A percentile compares a stretch with the other conserved stretches of the same genome.
These are phyloP conservation scores for Coniochaeta hoffmannii DNA, from an alignment of 2,329 filamentous ascomycete genomes.

Conservation along the genomic window DNA sequence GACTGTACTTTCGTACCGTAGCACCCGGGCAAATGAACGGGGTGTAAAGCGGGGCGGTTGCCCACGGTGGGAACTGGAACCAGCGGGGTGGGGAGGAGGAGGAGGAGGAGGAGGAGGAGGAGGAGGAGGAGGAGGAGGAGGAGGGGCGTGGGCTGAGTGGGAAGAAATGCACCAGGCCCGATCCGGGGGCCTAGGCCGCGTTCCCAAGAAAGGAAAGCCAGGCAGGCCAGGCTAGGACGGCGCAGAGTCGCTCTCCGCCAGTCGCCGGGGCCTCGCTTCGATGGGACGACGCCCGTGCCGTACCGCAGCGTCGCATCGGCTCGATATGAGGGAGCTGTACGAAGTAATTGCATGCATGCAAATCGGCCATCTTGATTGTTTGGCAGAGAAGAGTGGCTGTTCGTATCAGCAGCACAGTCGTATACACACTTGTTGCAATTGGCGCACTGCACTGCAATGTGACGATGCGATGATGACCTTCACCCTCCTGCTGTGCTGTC, in stretches of 20 bases:
- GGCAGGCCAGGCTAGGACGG: not conserved
- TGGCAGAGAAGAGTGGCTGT: not conserved
- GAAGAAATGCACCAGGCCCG: conserved; percentile 3
- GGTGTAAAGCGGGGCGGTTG: no score
- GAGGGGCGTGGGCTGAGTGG: no score
- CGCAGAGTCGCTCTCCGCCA: no score
- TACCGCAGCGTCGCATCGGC: not conserved
- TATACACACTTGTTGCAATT: not conserved
- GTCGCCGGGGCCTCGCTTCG: not conserved
- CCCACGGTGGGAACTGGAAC: no score
- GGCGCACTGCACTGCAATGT: not conserved
- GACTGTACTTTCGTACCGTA: not conserved
- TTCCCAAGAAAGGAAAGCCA: not conserved
- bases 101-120: not conserved
- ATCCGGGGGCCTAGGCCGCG: conserved; percentile 1
- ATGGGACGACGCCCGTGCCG: not conserved
- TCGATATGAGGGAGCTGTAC: not conserved
- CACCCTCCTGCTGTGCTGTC: not conserved
- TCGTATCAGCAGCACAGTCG: not conserved
- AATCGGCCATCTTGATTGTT: no score
- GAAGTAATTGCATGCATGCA: no score
- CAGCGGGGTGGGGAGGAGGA: not conserved
- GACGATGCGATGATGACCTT: not conserved
- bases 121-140: no score
- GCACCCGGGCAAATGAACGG: not conserved